Percentiles rank a stretch among this genome's conserved stretches.
Conservation (phyloP, 164 flowering plant genomes). For the Amborella trichopoda region DNA sequence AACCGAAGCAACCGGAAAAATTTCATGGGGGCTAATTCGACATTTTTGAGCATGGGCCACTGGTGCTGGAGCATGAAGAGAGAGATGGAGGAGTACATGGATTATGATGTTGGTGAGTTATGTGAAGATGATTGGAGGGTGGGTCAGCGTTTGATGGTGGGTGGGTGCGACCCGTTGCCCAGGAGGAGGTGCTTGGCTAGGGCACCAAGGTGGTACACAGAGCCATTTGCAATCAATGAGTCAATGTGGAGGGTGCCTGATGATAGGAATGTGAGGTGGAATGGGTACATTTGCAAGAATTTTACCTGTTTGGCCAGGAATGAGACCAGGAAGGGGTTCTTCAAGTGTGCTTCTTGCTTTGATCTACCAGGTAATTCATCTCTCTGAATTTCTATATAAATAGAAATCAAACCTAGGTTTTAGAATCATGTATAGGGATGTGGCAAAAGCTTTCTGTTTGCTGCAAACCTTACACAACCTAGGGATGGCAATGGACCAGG, state of each 20-base stretch:
- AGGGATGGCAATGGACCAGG: no score
- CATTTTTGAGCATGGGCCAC: conserved; percentile 71
- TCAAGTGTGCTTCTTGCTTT: conserved; percentile 75
- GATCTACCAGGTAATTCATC: no score
- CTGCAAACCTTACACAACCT: no score
- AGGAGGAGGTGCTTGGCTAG: conserved; percentile 70
- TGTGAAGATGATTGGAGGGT: conserved; percentile 86
- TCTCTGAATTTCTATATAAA: no score
- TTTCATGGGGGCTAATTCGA: conserved; percentile 41
- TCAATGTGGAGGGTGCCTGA: conserved; percentile 80
- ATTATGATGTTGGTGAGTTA: conserved; percentile 77
- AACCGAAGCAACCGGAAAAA: conserved; percentile 48
- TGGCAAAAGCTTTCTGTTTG: no score
- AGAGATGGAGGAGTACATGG: conserved; percentile 82
- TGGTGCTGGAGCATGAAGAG: conserved; percentile 64
- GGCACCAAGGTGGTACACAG: conserved; percentile 64
- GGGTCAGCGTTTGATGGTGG: conserved; percentile 75
- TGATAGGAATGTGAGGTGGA: conserved; percentile 72
- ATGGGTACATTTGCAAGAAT: conserved; percentile 54
- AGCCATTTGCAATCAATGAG: conserved; percentile 67
- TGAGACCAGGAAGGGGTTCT: conserved; percentile 47
- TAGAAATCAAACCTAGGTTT: no score
- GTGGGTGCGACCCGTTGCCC: conserved; percentile 92
- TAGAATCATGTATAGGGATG: no score
- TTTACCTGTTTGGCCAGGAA: conserved; percentile 62